Evolutionary conservation across 1,139 yeast species (phyloP).

Genomic region (Saccharomycopsis phalli): DNA sequence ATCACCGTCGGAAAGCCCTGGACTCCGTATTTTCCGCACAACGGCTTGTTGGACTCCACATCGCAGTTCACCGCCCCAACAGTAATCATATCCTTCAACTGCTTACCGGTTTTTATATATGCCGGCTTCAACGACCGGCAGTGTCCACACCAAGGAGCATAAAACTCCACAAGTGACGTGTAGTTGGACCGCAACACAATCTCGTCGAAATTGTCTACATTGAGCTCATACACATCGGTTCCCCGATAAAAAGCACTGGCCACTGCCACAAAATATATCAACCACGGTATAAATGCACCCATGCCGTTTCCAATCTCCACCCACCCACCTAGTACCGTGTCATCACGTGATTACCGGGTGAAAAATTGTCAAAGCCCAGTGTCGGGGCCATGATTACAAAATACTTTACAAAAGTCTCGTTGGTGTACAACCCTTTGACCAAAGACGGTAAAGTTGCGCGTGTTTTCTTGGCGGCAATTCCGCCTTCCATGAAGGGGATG

Average conservation of each 20-base stretch:
- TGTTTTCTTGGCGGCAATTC: conserved; percentile 69
- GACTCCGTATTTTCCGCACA: conserved; percentile 62
- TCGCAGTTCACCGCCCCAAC: conserved; percentile 90
- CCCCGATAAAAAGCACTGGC: conserved; percentile 12
- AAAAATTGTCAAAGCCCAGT: background rate
- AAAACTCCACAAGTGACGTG: conserved; percentile 79
- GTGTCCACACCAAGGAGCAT: conserved; percentile 97
- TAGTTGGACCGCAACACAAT: conserved; percentile 63
- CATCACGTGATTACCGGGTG: too few relatives aligned
- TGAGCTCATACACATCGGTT: conserved; percentile 46
- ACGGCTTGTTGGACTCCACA: conserved; percentile 47
- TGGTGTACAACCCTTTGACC: conserved; percentile 71
- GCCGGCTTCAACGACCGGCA: conserved; percentile 52
- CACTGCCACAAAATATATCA: background rate
- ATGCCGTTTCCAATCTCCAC: too few relatives aligned
- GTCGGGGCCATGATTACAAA: conserved; percentile 75
- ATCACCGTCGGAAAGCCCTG: conserved; percentile 76
- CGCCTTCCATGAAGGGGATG: conserved; percentile 50
- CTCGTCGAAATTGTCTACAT: conserved; percentile 49
- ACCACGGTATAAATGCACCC: background rate
- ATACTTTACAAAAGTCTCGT: conserved; percentile 68
- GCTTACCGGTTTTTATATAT: conserved; percentile 55
- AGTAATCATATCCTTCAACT: conserved; percentile 50
- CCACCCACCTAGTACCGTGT: too few relatives aligned
- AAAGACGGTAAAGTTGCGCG: conserved; percentile 65